Conservation (phyloP, 2,329 filamentous ascomycete species). For the Leptographium procerum region DNA sequence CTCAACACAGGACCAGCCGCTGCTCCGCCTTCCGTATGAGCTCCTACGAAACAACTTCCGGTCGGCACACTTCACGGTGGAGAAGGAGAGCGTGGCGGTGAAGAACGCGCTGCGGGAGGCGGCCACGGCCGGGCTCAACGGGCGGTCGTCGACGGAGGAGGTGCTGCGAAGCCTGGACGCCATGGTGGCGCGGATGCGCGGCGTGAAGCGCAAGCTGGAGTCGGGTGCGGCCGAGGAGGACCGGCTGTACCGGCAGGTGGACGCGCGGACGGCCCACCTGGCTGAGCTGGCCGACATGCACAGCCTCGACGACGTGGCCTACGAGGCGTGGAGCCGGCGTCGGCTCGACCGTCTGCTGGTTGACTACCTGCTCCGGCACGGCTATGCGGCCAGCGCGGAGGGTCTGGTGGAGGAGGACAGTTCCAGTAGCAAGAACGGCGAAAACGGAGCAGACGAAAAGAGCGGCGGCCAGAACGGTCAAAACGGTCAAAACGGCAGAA, state of each 20-base stretch:
- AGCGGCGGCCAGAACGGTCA: neutral
- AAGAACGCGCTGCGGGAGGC: conserved; percentile 51
- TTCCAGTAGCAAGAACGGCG: neutral
- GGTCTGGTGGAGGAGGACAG: conserved; percentile 54
- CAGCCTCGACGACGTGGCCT: conserved; percentile 80
- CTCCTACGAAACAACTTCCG: conserved; percentile 92
- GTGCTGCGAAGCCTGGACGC: conserved; percentile 71
- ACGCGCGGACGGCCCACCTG: conserved; percentile 68
- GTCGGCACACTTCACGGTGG: conserved; percentile 63
- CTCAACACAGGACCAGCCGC: conserved; percentile 68
- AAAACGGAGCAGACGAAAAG: neutral
- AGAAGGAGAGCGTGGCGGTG: conserved; percentile 55
- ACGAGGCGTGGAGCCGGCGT: conserved; percentile 78
- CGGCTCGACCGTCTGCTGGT: conserved; percentile 76
- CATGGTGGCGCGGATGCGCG: conserved; percentile 77
- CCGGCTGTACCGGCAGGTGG: conserved; percentile 61
- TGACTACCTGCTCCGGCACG: conserved; percentile 82
- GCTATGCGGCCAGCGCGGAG: conserved; percentile 67
- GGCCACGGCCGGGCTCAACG: conserved; percentile 55
- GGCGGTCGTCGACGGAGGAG: conserved; percentile 51
- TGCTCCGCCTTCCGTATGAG: conserved; percentile 85
- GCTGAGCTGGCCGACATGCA: conserved; percentile 70
- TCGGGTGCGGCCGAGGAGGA: conserved; percentile 69
- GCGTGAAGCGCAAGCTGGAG: conserved; percentile 77
- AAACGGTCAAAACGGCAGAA: no score